phyloP scores from a whole-genome alignment of 345 rosid species.

The Lumnitzera racemosa region DNA sequence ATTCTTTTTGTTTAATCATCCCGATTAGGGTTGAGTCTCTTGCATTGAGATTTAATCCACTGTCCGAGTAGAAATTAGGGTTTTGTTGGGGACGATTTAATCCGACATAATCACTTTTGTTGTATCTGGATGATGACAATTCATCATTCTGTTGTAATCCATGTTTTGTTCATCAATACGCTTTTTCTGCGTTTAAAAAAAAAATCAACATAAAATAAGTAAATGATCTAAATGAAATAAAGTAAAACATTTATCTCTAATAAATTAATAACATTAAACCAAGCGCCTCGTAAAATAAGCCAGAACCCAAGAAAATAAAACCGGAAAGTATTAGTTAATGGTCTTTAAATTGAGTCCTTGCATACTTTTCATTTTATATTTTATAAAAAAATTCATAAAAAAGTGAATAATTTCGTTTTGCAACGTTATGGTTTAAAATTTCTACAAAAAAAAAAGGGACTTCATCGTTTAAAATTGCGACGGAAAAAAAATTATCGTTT shows the following conservation, averaged over 20 bases:
- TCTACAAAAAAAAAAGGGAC: too few species aligned
- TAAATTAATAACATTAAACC: too few species aligned
- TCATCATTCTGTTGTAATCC: slow-evolving; percentile 15
- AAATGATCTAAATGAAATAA: background rate
- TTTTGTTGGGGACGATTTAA: slow-evolving; percentile 11
- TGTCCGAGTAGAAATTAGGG: slow-evolving; percentile 2
- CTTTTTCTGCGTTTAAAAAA: slow-evolving; percentile 34
- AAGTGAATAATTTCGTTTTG: too few species aligned
- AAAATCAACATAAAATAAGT: background rate
- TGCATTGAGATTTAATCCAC: slow-evolving; percentile 12
- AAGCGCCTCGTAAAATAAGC: too few species aligned
- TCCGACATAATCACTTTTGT: slow-evolving; percentile 12
- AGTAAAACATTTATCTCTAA: background rate
- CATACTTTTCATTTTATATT: too few species aligned
- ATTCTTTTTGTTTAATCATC: background rate
- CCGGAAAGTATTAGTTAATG: too few species aligned
- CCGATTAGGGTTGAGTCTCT: slow-evolving; percentile 17
- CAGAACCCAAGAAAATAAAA: too few species aligned
- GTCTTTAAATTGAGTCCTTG: too few species aligned
- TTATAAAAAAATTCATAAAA: too few species aligned
- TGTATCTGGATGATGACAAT: slow-evolving; percentile 1
- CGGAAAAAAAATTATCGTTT: too few species aligned
- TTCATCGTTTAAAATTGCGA: too few species aligned
- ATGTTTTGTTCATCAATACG: slow-evolving; percentile 25
- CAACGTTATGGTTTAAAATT: too few species aligned